Evolutionary conservation across 148 eudicot species (phyloP), one percentile per base, ranked within the genome.

Genomic region (Rhododendron henanense): DNA sequence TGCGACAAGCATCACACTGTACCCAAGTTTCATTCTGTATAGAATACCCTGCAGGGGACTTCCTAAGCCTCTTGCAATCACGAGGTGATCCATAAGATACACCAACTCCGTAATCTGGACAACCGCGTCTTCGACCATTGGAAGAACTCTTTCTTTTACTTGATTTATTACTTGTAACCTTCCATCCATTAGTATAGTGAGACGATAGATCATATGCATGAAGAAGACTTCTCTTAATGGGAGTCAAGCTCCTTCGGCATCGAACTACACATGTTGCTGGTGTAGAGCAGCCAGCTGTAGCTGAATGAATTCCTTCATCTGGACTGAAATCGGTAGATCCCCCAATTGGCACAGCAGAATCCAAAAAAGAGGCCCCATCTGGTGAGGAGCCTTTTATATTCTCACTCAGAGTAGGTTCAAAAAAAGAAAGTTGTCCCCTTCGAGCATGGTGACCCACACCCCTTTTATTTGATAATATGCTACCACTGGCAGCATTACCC

Each of bases 1-100:
- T 96, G 65, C 87, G 89, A 89, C 99, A 96, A 88, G 93, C 89
- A 90, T 96, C 98, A 90, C 99, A 96, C 87, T 96, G 97, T 83
- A 93, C 90, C 99, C 99, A 95, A 82, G 92, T 93, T 83, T 95
- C 97, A 84, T 87, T 90, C 47, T 25, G 85, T 45, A 82, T 88
- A 80, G 71, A 65, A 84, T 91, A 63, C 39, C 87, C 90, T 67
- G 81, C 84, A 76, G 86, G 78, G 77, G 77, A 61, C 69, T 67
- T 90, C 83, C 87, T 90, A 85, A 45, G 80, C 90, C 90, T 92
- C 90, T 90, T 96, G 61, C 84, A 85, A 69, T 23, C 61, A 78
- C 50, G 37, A 31, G 84, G 45, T 48, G 77, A 83, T 84, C 79
- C 91, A 79, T 57, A 74, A 65, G 90, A 50, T 50, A 73, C 76